Conservation (phyloP, 495 filamentous ascomycete genomes). For the Lepidopterella palustris region DNA sequence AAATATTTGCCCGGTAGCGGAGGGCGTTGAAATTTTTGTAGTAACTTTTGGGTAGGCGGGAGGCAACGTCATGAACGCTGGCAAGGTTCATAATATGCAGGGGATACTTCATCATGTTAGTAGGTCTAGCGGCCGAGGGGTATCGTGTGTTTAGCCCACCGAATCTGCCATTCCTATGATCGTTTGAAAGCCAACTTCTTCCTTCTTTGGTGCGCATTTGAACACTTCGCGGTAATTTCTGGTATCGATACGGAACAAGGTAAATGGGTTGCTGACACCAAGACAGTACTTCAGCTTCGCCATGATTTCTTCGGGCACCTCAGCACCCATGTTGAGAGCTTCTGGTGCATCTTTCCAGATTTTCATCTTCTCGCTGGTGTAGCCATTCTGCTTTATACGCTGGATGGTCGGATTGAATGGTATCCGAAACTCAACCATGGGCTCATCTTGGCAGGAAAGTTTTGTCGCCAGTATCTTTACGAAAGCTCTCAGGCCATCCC, state of each 20-base stretch:
- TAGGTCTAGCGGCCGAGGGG: background rate
- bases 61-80: constrained; percentile 58
- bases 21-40: constrained; percentile 49
- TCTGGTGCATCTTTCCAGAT: constrained; percentile 70
- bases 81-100: constrained; percentile 72
- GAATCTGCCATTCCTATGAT: constrained; percentile 78
- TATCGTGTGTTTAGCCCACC: constrained; percentile 37
- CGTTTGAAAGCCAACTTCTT: constrained; percentile 66
- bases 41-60: constrained; percentile 16
- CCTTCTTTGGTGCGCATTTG: constrained; percentile 65
- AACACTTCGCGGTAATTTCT: constrained; percentile 58
- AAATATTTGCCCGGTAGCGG: constrained; percentile 81
- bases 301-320: constrained; percentile 46
- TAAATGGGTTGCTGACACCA: constrained; percentile 57
- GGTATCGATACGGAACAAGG: constrained; percentile 66
- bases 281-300: constrained; percentile 50
- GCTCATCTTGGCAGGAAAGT: constrained; percentile 13
- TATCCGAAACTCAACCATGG: constrained; percentile 45
- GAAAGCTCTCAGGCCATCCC: constrained; percentile 23
- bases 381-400: constrained; percentile 48
- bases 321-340: constrained; percentile 43
- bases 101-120: constrained; percentile 54
- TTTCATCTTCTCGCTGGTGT: constrained; percentile 55
- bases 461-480: constrained; percentile 27
- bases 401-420: constrained; percentile 56